phyloP scores from a whole-genome alignment of 129 eudicot genomes.

The Pseudognaphalium luteoalbum region DNA sequence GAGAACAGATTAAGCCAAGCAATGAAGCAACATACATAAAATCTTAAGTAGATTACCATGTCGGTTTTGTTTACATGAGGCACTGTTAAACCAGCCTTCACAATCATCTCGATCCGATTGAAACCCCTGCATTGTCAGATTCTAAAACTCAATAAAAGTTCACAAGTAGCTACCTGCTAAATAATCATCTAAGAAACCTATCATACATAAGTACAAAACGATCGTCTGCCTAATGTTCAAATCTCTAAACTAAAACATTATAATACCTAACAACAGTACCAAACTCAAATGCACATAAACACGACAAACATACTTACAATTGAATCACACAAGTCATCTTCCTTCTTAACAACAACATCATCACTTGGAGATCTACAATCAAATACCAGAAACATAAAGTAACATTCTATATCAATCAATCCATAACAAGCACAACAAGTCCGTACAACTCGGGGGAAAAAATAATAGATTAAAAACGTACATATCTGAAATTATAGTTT shows the following conservation, averaged over 20 bases:
- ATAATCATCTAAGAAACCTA: constrained; percentile 10
- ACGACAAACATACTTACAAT: constrained; percentile 25
- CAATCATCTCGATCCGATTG: constrained; percentile 27
- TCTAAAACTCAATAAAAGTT: background rate
- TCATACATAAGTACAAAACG: constrained; percentile 8
- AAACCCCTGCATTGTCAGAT: constrained; percentile 28
- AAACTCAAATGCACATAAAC: constrained; percentile 13
- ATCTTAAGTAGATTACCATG: constrained; percentile 30
- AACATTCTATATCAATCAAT: background rate
- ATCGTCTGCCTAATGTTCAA: background rate
- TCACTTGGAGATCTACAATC: constrained; percentile 29
- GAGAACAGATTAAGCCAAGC: background rate
- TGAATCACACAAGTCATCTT: constrained; percentile 28
- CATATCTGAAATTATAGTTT: background rate
- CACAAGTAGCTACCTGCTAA: constrained; percentile 11
- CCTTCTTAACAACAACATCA: constrained; percentile 27
- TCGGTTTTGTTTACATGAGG: constrained; percentile 26
- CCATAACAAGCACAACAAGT: background rate
- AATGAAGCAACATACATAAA: background rate
- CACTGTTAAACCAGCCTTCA: constrained; percentile 29
- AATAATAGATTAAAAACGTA: background rate
- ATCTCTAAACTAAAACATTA: constrained; percentile 8
- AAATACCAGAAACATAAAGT: constrained; percentile 11
- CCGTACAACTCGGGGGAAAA: background rate
- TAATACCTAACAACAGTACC: background rate